Evolutionary conservation across 805 yeast genomes (phyloP), one percentile per base, ranked within the genome.

Genomic region (Peterozyma toletana): DNA sequence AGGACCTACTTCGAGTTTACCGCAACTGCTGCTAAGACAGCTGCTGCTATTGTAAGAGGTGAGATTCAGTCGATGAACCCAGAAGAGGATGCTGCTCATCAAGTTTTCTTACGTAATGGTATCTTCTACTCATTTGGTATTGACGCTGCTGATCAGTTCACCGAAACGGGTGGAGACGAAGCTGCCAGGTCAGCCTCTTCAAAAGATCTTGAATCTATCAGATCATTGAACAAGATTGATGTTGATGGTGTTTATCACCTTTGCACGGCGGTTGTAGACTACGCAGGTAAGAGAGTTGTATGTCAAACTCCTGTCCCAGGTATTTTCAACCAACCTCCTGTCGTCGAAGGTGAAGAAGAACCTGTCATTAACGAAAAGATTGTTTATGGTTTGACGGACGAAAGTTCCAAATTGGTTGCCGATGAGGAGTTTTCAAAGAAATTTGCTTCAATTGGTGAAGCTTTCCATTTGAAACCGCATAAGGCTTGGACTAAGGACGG

Each of bases 271-370:
- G 73, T 89, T 46, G 86, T 91, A 44, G 98, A 91, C 62, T 91
- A 78, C 65, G 80, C 86, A 57, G 99, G 98, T 48, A 83, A 79
- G 55, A 77, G 98, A 61, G 70, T 91, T 33, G 74, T 91, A 34
- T 87, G 95, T 60, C 98, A 91, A 67, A 86, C 96, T 11, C 96
- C 96, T 11, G 95, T 91, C 37, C 99, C 99, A 13, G 98, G 98
- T 47, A 78, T 85, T 45, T 82, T 85, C 61, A 68, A 76, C 43
- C 72, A 74, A 44, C 59, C 67, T 16, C 60, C 57, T 35, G 56
- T 56, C 29, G 59, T 57, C 38, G 67, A 63, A 35, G 71, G 70
- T 39, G 68, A 62, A 35, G 73, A 64, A 34, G 65, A 68, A 29
- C 68, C 65, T 27, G 64, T 58, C 38, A 39, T 48, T 5, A 70